Conservation (phyloP, 164 flowering plant genomes). For the Tetrastigma voinierianum region DNA sequence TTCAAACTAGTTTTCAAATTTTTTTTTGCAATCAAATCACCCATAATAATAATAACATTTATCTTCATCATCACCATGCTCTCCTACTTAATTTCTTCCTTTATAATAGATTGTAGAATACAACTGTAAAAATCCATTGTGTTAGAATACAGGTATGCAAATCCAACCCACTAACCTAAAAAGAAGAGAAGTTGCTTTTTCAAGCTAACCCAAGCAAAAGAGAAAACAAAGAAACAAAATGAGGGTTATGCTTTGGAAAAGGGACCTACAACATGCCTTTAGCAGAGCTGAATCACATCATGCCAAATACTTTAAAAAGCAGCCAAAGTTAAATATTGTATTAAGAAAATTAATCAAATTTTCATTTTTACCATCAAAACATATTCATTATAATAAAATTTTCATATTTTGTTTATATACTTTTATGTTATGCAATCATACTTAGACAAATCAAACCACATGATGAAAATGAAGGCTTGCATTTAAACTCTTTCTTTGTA, state of each 20-base stretch:
- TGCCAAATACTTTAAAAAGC: background rate
- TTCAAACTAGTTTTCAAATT: no score
- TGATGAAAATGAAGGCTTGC: background rate
- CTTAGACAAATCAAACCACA: no score
- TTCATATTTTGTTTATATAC: no score
- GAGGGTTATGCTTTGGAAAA: background rate
- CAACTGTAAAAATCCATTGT: background rate
- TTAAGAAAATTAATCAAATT: background rate
- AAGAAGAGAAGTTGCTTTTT: background rate
- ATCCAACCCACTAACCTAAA: background rate
- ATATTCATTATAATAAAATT: no score
- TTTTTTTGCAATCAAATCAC: no score
- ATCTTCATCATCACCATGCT: no score
- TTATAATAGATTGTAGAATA: background rate
- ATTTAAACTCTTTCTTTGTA: background rate
- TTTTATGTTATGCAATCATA: background rate
- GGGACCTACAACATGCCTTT: slow-evolving; percentile 11
- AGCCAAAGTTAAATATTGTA: background rate
- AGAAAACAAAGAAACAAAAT: slow-evolving; percentile 2
- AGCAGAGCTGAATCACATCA: slow-evolving; percentile 20
- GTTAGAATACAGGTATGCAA: background rate
- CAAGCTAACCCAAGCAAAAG: slow-evolving; percentile 5
- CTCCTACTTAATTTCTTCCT: no score
- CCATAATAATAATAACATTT: no score
- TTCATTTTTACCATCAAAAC: no score